A percentile compares a stretch with the other conserved stretches of the same genome.
These are phyloP conservation scores for Brassica nigra DNA, from an alignment of 345 rosid species.

Conservation along the genomic window DNA sequence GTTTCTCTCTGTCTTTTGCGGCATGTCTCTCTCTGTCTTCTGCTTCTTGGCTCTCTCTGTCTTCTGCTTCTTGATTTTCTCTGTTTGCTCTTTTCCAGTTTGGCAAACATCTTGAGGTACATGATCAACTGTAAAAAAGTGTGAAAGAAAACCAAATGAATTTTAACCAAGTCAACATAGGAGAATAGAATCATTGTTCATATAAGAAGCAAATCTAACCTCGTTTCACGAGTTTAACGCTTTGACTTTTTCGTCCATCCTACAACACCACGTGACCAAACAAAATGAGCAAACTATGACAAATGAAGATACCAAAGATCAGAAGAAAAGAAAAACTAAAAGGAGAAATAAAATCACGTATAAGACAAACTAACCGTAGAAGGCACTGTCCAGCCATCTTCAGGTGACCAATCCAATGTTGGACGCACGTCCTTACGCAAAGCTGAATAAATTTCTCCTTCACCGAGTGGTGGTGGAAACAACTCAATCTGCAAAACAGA, in stretches of 20 bases:
- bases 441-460: slow-evolving; percentile 21
- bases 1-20: slow-evolving; percentile 28
- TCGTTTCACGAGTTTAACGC: slow-evolving; percentile 22
- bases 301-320: background rate
- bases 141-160: background rate
- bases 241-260: slow-evolving; percentile 19
- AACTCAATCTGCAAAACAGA: slow-evolving; percentile 27
- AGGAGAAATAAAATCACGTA: background rate
- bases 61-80: background rate
- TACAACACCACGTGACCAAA: slow-evolving; percentile 4
- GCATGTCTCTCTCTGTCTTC: slow-evolving; percentile 5
- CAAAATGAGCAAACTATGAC: background rate
- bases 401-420: slow-evolving; percentile 23
- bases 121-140: background rate
- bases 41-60: slow-evolving; percentile 29
- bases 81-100: background rate
- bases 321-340: background rate
- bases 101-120: background rate
- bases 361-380: slow-evolving; percentile 15
- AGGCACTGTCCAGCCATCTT: slow-evolving; percentile 36
- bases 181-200: background rate
- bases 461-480: slow-evolving; percentile 24
- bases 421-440: slow-evolving; percentile 27
- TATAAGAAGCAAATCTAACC: slow-evolving; percentile 14
- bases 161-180: background rate